Evolutionary conservation across 2,329 filamentous ascomycete genomes (phyloP).

Genomic region (Phaeosphaeria sp.): DNA sequence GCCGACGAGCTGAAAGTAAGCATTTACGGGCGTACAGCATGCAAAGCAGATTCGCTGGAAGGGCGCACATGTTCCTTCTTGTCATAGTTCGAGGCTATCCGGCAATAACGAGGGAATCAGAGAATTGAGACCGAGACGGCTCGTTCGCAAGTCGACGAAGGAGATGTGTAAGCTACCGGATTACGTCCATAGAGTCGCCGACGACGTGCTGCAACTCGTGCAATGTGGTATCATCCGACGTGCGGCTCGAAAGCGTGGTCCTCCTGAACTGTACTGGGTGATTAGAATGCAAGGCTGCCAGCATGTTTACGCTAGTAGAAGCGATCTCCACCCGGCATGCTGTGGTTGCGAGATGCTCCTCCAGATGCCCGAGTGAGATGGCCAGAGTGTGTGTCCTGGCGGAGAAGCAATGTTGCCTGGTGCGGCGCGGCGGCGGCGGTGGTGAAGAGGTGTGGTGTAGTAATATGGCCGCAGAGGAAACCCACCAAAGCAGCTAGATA

Average conservation of each 20-base stretch:
- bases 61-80: background rate
- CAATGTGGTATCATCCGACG: background rate
- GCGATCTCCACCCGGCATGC: conserved; percentile 9
- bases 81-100: background rate
- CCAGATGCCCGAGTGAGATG: conserved; percentile 1
- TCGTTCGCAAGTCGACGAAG: background rate
- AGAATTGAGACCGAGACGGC: background rate
- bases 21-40: conserved; percentile 1
- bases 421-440: background rate
- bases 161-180: background rate
- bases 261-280: background rate
- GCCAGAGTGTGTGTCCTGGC: conserved; percentile 3
- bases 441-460: conserved; percentile 5
- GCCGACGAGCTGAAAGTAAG: conserved; percentile 12
- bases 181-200: background rate
- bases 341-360: conserved; percentile 4
- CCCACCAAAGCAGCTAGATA: conserved; percentile 8
- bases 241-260: background rate
- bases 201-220: conserved; percentile 2
- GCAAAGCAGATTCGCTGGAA: background rate
- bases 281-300: conserved; percentile 12
- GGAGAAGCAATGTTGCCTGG: background rate
- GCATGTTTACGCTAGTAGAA: conserved; percentile 7
- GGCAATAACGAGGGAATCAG: background rate
- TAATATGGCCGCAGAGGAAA: conserved; percentile 7